Base-by-base conservation (phyloP, 2,329 filamentous ascomycete species). In the Apiospora marii region DNA sequence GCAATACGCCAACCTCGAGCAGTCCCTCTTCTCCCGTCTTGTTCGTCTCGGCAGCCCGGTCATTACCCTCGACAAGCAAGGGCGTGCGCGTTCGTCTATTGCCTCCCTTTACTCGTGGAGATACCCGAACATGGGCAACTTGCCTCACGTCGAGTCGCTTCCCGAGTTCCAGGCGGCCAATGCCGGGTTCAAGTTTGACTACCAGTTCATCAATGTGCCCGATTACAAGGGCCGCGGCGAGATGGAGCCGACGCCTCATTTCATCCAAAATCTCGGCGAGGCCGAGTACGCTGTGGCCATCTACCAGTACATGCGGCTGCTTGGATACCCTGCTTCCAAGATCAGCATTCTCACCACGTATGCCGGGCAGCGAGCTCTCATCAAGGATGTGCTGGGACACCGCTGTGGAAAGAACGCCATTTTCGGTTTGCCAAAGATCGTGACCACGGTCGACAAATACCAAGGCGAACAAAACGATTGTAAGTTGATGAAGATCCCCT, bases 391-490 rank as follows among this genome's bases (percentile, higher is more conserved):
- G 4, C 84, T 99, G 70, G 86, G 85, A 19, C 94, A 97, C 80
- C 89, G 96, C 73, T 99, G 96, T 82, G 92, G 91, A 49, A 92
- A 90, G 77, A 97, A 95, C 78, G 85, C 91, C 2, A 85, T 98
- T 27, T 99, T 99, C 83, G 95, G 96, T 12, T 85, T 98, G 82
- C 96, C 96, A 24, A 93, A 92, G 82, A 92, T 93, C 70, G 94
- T 99, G 41, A 95, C 94, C 4, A 99, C 97, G 6, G 96, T 99
- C 75, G 96, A 99, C 85, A 98, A 98, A 82, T 99, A 98, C 80
- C 96, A 99, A 85, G 97, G 96, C 81, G 96, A 99, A 86, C 96
- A 99, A 84, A 99, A 99, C 83, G 96, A 99, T 80, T 98, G 94
- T 96, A 88, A 88, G 93, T 90, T 72, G 51, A 43, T 27, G 51